phyloP scores from a whole-genome alignment of 306 rosid species.

The Vachellia pachyceras region DNA sequence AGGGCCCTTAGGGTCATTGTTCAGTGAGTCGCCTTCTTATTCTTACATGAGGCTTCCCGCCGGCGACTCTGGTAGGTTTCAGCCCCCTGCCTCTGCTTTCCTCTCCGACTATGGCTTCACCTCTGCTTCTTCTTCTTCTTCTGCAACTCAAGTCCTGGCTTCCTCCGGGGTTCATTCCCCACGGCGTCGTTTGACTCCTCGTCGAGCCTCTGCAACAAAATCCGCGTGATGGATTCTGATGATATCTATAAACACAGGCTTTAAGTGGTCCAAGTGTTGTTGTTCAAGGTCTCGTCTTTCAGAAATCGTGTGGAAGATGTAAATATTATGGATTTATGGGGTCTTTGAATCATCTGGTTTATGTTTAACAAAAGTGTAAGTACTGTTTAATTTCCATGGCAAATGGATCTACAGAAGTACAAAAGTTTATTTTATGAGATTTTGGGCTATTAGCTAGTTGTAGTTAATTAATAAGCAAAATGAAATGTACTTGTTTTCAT shows the following conservation, averaged over 20 bases:
- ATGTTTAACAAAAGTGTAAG: slow-evolving; percentile 19
- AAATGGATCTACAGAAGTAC: slow-evolving; percentile 43
- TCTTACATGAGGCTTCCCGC: slow-evolving; percentile 62
- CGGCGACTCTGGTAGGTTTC: slow-evolving; percentile 55
- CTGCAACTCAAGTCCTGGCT: slow-evolving; percentile 51
- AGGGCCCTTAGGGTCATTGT: slow-evolving; percentile 60
- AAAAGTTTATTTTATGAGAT: slow-evolving; percentile 15
- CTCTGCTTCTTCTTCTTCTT: slow-evolving; percentile 51
- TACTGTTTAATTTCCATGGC: slow-evolving; percentile 37
- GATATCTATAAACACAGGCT: no score
- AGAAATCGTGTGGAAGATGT: slow-evolving; percentile 43
- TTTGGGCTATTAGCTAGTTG: background rate
- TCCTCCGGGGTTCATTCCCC: slow-evolving; percentile 71
- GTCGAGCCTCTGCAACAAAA: slow-evolving; percentile 50
- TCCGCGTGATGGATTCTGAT: background rate
- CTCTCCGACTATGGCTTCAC: slow-evolving; percentile 27
- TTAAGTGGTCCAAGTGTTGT: background rate
- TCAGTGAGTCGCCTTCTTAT: slow-evolving; percentile 72
- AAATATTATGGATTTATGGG: slow-evolving; percentile 37
- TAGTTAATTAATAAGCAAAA: slow-evolving; percentile 5
- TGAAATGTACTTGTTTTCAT: slow-evolving; percentile 37
- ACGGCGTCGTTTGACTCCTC: slow-evolving; percentile 49
- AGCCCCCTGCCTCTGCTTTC: slow-evolving; percentile 39
- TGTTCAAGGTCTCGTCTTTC: slow-evolving; percentile 18
- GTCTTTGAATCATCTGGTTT: slow-evolving; percentile 6